Evolutionary conservation across 805 yeast species (phyloP).

Genomic region (Sugiyamaella valdiviana): DNA sequence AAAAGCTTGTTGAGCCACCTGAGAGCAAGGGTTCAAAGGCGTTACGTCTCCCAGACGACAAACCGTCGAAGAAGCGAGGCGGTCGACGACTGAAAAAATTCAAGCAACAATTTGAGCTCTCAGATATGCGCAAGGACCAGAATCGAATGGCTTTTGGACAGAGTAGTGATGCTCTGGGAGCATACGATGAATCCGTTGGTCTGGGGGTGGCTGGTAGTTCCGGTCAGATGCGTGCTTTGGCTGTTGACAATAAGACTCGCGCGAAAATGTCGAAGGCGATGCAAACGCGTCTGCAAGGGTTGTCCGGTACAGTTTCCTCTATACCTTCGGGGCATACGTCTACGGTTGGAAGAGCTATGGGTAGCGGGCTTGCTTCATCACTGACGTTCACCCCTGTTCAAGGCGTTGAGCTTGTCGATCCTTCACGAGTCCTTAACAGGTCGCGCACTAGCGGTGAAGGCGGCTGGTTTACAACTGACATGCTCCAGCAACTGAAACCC

Average conservation of each 20-base stretch:
- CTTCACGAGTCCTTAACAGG: conserved; percentile 8
- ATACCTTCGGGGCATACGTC: background rate
- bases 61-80: conserved; percentile 75
- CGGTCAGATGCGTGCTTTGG: conserved; percentile 18
- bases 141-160: conserved; percentile 81
- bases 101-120: conserved; percentile 73
- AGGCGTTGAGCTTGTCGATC: conserved; percentile 26
- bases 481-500: conserved; percentile 17
- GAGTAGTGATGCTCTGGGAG: conserved; percentile 69
- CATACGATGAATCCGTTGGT: conserved; percentile 49
- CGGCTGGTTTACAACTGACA: conserved; percentile 25
- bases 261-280: conserved; percentile 59
- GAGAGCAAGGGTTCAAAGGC: conserved; percentile 53
- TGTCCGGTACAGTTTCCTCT: background rate
- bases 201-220: conserved; percentile 57
- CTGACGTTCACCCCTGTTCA: conserved; percentile 23
- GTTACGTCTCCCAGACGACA: conserved; percentile 69
- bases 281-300: conserved; percentile 37
- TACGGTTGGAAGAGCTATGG: background rate
- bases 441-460: conserved; percentile 11
- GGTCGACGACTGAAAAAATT: conserved; percentile 74
- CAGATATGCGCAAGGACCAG: conserved; percentile 76
- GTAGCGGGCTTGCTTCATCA: conserved; percentile 21
- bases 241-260: conserved; percentile 41
- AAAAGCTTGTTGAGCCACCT: conserved; percentile 73